Percentiles rank a stretch among this genome's conserved stretches.
phyloP scores from a whole-genome alignment of 495 filamentous ascomycete species.

The Talaromyces wortmannii region DNA sequence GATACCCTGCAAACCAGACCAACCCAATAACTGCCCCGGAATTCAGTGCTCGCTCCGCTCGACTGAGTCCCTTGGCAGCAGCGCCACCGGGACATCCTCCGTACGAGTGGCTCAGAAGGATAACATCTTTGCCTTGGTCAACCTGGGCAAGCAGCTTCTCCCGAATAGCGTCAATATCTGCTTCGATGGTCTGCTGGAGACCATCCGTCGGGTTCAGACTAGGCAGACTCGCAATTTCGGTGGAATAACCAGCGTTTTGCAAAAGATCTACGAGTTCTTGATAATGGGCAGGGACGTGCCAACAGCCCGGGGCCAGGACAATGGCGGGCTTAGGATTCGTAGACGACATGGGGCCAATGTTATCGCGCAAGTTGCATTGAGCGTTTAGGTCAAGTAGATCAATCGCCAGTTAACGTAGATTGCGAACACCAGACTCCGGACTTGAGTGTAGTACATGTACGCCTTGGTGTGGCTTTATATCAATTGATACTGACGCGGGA shows the following conservation, averaged over 20 bases:
- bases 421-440: too few species aligned
- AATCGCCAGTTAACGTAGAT: neutral
- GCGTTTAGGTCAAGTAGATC: neutral
- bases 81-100: slow-evolving; percentile 17
- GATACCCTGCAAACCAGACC: neutral
- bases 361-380: neutral
- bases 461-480: too few species aligned
- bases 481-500: too few species aligned
- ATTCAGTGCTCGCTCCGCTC: neutral
- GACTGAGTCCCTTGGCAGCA: slow-evolving; percentile 14
- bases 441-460: too few species aligned
- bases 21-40: neutral
- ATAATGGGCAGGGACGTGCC: slow-evolving; percentile 34
- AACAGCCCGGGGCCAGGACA: slow-evolving; percentile 34
- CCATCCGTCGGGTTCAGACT: slow-evolving; percentile 14
- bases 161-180: slow-evolving; percentile 4
- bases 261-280: slow-evolving; percentile 23
- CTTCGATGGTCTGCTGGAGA: neutral
- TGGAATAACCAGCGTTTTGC: slow-evolving; percentile 16
- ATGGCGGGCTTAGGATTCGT: slow-evolving; percentile 8
- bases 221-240: slow-evolving; percentile 17
- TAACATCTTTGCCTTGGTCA: slow-evolving; percentile 16
- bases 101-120: slow-evolving; percentile 19
- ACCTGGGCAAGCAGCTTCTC: slow-evolving; percentile 6
- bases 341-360: neutral